Conservation (phyloP, 2,329 filamentous ascomycete species). For the Fusarium gaditjirri region DNA sequence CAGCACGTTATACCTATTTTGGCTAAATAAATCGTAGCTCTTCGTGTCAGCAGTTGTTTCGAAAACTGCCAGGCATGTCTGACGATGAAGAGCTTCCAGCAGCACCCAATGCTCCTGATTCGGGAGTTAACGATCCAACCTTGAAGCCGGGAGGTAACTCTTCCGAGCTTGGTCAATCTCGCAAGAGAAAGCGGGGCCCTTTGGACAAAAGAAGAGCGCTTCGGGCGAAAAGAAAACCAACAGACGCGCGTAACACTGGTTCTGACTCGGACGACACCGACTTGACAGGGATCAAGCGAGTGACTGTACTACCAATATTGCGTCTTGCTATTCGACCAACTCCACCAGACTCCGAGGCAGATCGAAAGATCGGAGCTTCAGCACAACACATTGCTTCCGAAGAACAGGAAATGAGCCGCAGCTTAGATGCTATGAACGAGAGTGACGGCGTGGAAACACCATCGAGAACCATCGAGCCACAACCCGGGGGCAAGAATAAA, state of each 20-base stretch:
- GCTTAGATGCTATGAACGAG: fast-evolving
- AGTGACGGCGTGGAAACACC: fast-evolving
- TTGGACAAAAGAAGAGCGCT: neutral
- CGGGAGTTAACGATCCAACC: fast-evolving
- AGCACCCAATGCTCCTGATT: neutral
- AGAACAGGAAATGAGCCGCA: fast-evolving
- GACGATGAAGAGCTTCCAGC: fast-evolving
- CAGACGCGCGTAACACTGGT: fast-evolving
- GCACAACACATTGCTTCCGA: fast-evolving
- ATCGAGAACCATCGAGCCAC: fast-evolving
- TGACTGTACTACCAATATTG: neutral
- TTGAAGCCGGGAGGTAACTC: fast-evolving
- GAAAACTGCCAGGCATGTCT: neutral
- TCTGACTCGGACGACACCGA: neutral
- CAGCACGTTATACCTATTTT: fast-evolving
- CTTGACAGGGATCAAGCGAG: neutral
- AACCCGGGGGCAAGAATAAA: fast-evolving
- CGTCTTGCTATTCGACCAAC: neutral
- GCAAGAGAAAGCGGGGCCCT: fast-evolving
- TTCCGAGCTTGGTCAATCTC: fast-evolving
- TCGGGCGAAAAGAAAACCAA: neutral
- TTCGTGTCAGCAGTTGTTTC: neutral
- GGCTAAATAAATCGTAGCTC: fast-evolving
- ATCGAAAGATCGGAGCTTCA: fast-evolving
- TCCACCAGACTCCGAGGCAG: fast-evolving